These are phyloP conservation scores for Sclerotiophoma versabilis DNA, from an alignment of 2,329 filamentous ascomycete species.

Conservation along the genomic window DNA sequence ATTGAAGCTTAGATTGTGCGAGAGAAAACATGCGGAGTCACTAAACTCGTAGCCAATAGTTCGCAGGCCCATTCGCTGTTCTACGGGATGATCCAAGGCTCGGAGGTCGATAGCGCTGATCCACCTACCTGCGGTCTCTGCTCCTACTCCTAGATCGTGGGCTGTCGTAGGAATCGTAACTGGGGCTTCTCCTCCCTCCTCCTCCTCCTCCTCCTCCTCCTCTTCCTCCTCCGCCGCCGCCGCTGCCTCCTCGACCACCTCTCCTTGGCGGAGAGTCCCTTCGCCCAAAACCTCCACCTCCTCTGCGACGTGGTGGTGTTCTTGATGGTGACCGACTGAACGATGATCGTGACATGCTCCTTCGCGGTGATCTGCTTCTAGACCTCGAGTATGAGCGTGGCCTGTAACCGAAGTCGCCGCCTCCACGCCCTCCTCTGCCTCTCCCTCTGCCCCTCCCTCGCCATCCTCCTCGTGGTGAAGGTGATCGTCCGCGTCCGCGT, in stretches of 20 bases:
- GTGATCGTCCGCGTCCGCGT: slow-evolving; percentile 39
- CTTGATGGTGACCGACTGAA: slow-evolving; percentile 50
- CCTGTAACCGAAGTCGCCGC: slow-evolving; percentile 41
- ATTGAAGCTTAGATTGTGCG: no score
- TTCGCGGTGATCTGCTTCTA: slow-evolving; percentile 52
- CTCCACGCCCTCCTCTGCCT: slow-evolving; percentile 42
- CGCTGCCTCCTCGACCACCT: slow-evolving; percentile 54
- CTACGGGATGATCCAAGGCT: no score
- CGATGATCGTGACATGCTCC: slow-evolving; percentile 52
- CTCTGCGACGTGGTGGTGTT: slow-evolving; percentile 38
- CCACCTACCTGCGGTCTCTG: slow-evolving; percentile 38
- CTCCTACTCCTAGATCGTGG: slow-evolving; percentile 56
- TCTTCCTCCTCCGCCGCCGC: background rate
- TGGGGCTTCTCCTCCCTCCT: slow-evolving; percentile 64
- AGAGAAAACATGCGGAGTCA: no score
- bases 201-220: no score
- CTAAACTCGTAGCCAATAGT: no score
- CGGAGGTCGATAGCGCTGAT: no score
- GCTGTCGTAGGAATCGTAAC: slow-evolving; percentile 69
- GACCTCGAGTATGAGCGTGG: slow-evolving; percentile 44
- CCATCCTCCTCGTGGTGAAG: slow-evolving; percentile 49
- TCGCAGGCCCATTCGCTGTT: no score
- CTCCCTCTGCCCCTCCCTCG: slow-evolving; percentile 44
- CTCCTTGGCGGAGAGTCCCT: slow-evolving; percentile 53
- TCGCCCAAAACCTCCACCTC: slow-evolving; percentile 36